Percentiles rank a stretch among this genome's conserved stretches.
Conservation (phyloP, 106 monocot genomes). For the Dioscorea zingiberensis region DNA sequence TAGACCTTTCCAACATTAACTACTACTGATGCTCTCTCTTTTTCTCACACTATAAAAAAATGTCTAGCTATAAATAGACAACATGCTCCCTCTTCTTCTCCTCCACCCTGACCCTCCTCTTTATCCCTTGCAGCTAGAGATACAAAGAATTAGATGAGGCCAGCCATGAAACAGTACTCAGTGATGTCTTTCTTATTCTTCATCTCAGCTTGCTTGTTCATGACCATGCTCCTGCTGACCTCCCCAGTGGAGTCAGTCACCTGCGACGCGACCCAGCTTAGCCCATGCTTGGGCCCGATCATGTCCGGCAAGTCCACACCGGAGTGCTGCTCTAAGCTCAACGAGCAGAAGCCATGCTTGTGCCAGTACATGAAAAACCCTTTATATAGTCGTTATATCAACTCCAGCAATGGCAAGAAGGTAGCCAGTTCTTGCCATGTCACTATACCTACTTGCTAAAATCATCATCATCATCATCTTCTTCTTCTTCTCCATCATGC, state of each 20-base stretch:
- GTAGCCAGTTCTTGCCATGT: background rate
- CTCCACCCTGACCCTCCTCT: too few relatives aligned
- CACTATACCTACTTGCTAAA: background rate
- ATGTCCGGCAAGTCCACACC: too few relatives aligned
- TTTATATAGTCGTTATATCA: background rate
- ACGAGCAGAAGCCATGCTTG: conserved; percentile 8
- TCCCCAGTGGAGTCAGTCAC: background rate
- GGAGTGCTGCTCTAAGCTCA: conserved; percentile 6
- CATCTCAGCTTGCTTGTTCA: background rate
- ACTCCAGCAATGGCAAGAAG: conserved; percentile 5
- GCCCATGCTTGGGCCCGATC: background rate
- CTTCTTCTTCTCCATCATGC: too few relatives aligned
- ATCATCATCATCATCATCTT: background rate
- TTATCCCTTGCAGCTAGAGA: too few relatives aligned
- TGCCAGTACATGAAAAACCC: conserved; percentile 17
- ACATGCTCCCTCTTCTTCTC: too few relatives aligned
- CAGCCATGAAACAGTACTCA: too few relatives aligned
- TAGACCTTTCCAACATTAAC: too few relatives aligned
- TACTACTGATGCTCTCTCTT: too few relatives aligned
- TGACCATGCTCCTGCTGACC: background rate
- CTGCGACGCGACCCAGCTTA: background rate
- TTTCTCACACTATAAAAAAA: too few relatives aligned
- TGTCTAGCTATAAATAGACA: too few relatives aligned
- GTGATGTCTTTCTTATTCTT: background rate
- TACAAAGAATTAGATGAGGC: too few relatives aligned